These are phyloP conservation scores for Vitis labrusca DNA, from an alignment of 164 flowering plant genomes.

Conservation along the genomic window DNA sequence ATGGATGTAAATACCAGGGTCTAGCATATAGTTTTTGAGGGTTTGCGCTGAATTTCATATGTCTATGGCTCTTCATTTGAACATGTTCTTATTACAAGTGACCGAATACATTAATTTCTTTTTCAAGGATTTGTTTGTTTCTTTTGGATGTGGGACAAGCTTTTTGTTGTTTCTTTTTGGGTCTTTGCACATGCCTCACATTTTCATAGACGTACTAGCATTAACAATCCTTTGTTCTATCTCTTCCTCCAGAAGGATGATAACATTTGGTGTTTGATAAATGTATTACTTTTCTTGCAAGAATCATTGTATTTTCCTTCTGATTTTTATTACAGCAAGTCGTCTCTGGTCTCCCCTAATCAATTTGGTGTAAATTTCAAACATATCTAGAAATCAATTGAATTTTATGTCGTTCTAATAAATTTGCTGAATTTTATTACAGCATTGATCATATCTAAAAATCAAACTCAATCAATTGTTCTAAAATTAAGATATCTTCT, in stretches of 20 bases:
- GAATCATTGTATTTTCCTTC: slow-evolving; percentile 12
- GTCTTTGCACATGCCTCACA: neutral
- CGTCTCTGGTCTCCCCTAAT: slow-evolving; percentile 12
- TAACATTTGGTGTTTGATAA: neutral
- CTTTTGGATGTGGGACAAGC: slow-evolving; percentile 8
- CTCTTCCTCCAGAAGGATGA: no score
- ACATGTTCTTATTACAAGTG: no score
- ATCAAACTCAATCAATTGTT: no score
- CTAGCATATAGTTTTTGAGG: neutral
- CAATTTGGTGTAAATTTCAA: neutral
- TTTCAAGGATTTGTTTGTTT: neutral
- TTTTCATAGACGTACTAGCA: no score
- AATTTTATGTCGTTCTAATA: no score
- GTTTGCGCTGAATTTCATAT: neutral
- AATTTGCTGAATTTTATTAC: no score
- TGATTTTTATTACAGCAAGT: slow-evolving; percentile 12
- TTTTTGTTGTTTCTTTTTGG: neutral
- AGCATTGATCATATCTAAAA: neutral
- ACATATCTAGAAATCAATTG: no score
- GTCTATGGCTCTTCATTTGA: no score
- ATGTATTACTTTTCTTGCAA: slow-evolving; percentile 42
- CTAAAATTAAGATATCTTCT: no score
- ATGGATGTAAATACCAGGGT: no score
- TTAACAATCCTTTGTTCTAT: no score
- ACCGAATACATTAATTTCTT: neutral